These are phyloP conservation scores for Lyophyllum decastes DNA, from an alignment of 768 basidiomycete genomes.

Conservation along the genomic window DNA sequence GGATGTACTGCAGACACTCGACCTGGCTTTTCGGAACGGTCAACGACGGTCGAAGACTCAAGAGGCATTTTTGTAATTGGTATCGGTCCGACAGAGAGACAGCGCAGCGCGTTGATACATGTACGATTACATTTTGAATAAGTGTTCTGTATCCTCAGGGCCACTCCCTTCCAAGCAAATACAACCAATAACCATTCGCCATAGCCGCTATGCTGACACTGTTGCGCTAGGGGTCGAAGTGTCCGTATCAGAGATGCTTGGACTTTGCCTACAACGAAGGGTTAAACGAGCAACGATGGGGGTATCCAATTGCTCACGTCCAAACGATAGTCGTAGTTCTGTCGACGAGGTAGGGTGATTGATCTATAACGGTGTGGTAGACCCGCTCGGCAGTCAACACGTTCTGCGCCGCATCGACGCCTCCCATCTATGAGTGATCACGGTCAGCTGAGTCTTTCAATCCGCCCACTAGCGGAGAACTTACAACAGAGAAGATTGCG, in stretches of 20 bases:
- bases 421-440: background rate
- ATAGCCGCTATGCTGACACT: background rate
- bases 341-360: constrained; percentile 11
- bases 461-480: background rate
- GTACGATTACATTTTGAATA: no score
- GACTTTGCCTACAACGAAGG: background rate
- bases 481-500: background rate
- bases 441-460: background rate
- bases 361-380: constrained; percentile 5
- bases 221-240: background rate
- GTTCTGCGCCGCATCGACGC: background rate
- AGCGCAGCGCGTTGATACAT: no score
- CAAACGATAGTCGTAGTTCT: constrained; percentile 13
- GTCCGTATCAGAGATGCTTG: background rate
- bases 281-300: background rate
- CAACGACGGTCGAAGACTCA: no score
- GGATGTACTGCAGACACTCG: no score
- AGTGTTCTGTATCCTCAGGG: no score
- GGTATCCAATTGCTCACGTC: background rate
- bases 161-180: no score
- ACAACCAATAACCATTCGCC: no score
- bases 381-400: constrained; percentile 7
- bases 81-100: no score
- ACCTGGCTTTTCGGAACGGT: no score
- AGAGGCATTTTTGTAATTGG: no score